Conservation (phyloP, 495 filamentous ascomycete genomes). For the Neurospora sublineolata region DNA sequence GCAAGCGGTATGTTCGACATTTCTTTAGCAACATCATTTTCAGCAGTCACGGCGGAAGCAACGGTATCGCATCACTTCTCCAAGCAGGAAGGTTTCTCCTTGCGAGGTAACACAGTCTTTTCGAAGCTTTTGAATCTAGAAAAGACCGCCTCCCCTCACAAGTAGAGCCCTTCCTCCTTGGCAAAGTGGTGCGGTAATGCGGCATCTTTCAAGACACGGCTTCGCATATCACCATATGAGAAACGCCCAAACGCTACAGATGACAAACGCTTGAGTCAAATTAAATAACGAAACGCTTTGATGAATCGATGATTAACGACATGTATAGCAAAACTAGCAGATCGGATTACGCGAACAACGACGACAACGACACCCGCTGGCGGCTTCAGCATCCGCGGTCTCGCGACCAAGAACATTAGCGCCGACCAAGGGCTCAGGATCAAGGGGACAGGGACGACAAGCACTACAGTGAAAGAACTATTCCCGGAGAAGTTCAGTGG, state of each 20-base stretch:
- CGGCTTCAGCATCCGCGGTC: slow-evolving; percentile 52
- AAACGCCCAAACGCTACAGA: background rate
- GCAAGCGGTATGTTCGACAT: slow-evolving; percentile 25
- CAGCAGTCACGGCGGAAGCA: slow-evolving; percentile 5
- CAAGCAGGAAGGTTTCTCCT: background rate
- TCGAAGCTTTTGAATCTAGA: background rate
- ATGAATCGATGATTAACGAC: slow-evolving; percentile 12
- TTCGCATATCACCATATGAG: background rate
- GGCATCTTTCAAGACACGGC: background rate
- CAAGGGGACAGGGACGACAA: slow-evolving; percentile 43
- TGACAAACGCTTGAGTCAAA: background rate
- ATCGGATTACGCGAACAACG: slow-evolving; percentile 25
- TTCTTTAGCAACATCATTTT: slow-evolving; percentile 4
- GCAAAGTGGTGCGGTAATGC: background rate
- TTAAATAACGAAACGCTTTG: background rate
- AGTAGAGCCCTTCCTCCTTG: background rate
- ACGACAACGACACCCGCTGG: slow-evolving; percentile 3
- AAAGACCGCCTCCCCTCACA: background rate
- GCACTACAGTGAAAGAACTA: slow-evolving; percentile 52
- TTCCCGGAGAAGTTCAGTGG: slow-evolving; percentile 50
- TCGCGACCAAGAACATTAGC: slow-evolving; percentile 26
- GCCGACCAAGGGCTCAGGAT: slow-evolving; percentile 51
- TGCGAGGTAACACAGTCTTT: background rate
- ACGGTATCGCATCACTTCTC: background rate
- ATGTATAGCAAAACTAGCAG: slow-evolving; percentile 23